Evolutionary conservation across 768 basidiomycete species (phyloP).

Genomic region (Tulasnella sp.): DNA sequence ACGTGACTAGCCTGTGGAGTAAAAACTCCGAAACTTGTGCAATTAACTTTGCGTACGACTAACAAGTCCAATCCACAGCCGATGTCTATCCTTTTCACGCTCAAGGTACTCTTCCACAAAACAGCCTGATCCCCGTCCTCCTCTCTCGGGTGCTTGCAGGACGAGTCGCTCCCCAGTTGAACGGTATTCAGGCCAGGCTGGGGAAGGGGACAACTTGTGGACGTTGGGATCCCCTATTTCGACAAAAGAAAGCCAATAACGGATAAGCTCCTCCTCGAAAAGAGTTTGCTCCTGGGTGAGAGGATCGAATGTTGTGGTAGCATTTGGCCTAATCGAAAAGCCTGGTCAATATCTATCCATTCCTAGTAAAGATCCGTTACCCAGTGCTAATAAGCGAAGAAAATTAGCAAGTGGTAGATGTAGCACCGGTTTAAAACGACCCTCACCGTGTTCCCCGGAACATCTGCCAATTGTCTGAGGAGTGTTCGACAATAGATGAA

Average conservation of each 20-base stretch:
- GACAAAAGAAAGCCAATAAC: conserved; percentile 24
- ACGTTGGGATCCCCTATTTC: conserved; percentile 18
- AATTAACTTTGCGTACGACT: neutral
- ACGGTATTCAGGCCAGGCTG: conserved; percentile 18
- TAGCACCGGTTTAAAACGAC: neutral
- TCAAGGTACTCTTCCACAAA: neutral
- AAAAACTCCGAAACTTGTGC: neutral
- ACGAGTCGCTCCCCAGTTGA: neutral
- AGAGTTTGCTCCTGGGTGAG: neutral
- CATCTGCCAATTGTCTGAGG: conserved; percentile 16
- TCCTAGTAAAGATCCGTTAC: neutral
- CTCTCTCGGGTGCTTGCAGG: neutral
- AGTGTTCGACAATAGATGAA: neutral
- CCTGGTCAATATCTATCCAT: neutral
- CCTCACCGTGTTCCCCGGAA: conserved; percentile 2
- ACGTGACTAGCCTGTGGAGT: neutral
- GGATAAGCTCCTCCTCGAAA: conserved; percentile 19
- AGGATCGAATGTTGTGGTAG: conserved; percentile 14
- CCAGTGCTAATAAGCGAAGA: neutral
- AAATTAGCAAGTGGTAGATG: neutral
- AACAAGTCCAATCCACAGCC: neutral
- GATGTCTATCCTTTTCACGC: neutral
- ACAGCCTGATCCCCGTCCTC: neutral
- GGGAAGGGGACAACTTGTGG: conserved; percentile 3
- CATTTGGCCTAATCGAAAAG: conserved; percentile 20